Evolutionary conservation across 768 basidiomycete species (phyloP), one percentile per base, ranked within the genome.

Genomic region (Mrakia blollopis): DNA sequence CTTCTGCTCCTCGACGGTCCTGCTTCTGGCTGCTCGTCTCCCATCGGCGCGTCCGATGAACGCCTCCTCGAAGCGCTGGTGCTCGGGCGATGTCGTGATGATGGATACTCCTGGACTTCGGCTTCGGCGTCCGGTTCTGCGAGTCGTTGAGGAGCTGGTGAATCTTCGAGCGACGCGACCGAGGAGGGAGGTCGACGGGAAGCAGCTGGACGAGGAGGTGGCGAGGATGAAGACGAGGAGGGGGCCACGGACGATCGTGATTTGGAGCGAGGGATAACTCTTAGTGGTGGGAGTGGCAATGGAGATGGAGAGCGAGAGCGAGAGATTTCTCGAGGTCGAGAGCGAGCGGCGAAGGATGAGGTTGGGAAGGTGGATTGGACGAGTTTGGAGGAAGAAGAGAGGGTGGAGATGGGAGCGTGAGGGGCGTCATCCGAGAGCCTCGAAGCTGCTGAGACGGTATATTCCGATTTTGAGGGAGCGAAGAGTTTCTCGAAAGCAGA

Each of bases 391-490:
- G 60, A n/a, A 54, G 41, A n/a, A 39, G 14, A 47, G 32, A 35
- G 39, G 63, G 52, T 21, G 74, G 25, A 1, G 65, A 28, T 37
- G 13, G 13, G 47, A 50, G 47, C 47, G 9, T 37, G 73, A 28
- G 32, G 62, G 73, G 23, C 23, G 52, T 37, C 37, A 13, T 74
- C 74, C 35, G 79, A 79, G 13, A 80, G 80, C n/a, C 81, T 78
- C 25, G 81, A 80, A 9, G 81, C 78, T 21, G 80, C 81, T 50
- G 82, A 81, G 32, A 93, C 85, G 47, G 89, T 87, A 80, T 87
- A 97, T 0, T 91, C 92, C 0, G 91, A 90, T n/a, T 92, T 86
- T 0, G 89, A 85, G 0, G 89, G 86, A 1, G 89, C 87, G 81
- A 92, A 96, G 25, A 87, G 80, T 9, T 85, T 83, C 81, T 94